phyloP scores from a whole-genome alignment of 163 green algal species.

The Scenedesmus sp. region DNA sequence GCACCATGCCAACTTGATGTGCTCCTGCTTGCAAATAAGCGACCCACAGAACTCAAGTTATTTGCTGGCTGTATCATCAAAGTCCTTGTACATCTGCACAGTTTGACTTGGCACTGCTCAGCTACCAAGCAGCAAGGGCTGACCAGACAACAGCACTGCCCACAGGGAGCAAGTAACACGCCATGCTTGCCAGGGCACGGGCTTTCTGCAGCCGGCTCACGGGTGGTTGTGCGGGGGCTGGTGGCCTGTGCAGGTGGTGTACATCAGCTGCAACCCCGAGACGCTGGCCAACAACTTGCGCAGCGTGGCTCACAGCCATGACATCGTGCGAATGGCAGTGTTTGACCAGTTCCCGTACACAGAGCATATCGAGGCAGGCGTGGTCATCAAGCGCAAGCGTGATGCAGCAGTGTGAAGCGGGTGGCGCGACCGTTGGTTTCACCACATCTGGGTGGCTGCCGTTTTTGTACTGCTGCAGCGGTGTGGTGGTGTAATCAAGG shows the following conservation, averaged over 20 bases:
- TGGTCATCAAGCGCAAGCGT: conserved; percentile 71
- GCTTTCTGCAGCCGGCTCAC: background rate
- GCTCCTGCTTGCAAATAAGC: too few species aligned
- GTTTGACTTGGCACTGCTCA: too few species aligned
- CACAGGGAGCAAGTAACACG: background rate
- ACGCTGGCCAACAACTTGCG: conserved; percentile 88
- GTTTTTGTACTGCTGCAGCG: too few species aligned
- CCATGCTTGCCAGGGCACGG: too few species aligned
- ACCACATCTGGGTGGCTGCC: too few species aligned
- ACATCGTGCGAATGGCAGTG: conserved; percentile 75
- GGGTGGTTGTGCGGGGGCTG: background rate
- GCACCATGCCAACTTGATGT: too few species aligned
- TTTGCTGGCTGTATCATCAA: too few species aligned
- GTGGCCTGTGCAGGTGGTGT: conserved; percentile 78
- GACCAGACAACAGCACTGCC: too few species aligned
- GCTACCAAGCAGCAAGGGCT: too few species aligned
- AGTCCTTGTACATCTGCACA: too few species aligned
- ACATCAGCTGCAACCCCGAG: conserved; percentile 96
- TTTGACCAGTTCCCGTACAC: conserved; percentile 96
- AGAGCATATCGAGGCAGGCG: conserved; percentile 92
- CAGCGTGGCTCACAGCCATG: conserved; percentile 75
- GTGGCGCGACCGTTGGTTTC: background rate
- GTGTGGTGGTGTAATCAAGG: background rate
- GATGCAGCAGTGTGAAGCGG: background rate
- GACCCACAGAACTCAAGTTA: too few species aligned